A percentile compares a stretch with the other conserved stretches of the same genome.
Evolutionary conservation across 208 protist genomes (phyloP).

Genomic region (Crithidia mellificae): DNA sequence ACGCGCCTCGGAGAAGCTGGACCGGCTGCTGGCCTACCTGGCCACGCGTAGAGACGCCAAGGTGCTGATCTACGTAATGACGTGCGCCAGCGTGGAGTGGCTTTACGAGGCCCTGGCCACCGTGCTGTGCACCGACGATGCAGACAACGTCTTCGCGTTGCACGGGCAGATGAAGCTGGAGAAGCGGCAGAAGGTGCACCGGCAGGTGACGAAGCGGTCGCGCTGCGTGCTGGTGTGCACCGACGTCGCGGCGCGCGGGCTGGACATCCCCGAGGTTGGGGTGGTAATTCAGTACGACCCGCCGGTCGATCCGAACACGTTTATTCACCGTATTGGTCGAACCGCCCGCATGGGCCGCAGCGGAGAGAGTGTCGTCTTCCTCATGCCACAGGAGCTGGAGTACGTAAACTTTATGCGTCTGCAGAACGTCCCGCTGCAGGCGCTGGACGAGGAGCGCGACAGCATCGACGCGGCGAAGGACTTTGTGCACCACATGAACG

Average conservation of each 20-base stretch:
- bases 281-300: constrained; percentile 98
- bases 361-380: constrained; percentile 92
- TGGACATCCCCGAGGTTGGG: constrained; percentile 96
- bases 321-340: constrained; percentile 97
- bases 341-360: constrained; percentile 95
- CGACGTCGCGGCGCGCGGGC: constrained; percentile 93
- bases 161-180: constrained; percentile 93
- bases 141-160: constrained; percentile 77
- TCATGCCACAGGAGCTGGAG: constrained; percentile 92
- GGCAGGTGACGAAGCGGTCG: constrained; percentile 53
- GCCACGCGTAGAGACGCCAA: constrained; percentile 65
- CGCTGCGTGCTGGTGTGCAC: constrained; percentile 95
- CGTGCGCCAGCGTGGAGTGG: constrained; percentile 92
- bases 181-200: constrained; percentile 84
- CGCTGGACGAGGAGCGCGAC: constrained; percentile 76
- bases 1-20: constrained; percentile 80
- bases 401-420: constrained; percentile 93
- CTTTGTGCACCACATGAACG: constrained; percentile 56
- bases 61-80: constrained; percentile 93
- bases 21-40: constrained; percentile 86
- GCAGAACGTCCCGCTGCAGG: constrained; percentile 86
- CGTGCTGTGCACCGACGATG: constrained; percentile 64
- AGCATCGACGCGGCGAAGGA: constrained; percentile 58
- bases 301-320: constrained; percentile 93
- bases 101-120: constrained; percentile 72